Conservation (phyloP, 2,329 filamentous ascomycete species). For the Alternaria sp. region DNA sequence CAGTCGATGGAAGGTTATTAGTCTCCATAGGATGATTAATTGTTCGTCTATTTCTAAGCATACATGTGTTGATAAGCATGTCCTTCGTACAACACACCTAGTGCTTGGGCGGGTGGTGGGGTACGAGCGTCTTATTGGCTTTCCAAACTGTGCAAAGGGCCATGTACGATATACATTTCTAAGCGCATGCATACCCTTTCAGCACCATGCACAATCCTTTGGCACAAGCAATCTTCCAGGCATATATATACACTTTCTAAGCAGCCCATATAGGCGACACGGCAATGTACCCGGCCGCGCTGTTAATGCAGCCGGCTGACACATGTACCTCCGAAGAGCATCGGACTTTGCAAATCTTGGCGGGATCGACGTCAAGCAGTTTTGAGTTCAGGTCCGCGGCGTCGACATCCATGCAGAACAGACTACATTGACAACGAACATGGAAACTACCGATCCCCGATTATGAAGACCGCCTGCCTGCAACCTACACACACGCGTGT, state of each 20-base stretch:
- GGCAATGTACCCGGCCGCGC: constrained; percentile 4
- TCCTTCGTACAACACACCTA: background rate
- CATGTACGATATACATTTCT: background rate
- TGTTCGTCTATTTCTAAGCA: background rate
- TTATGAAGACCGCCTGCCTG: constrained; percentile 2
- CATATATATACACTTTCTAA: constrained; percentile 8
- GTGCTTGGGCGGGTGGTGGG: background rate
- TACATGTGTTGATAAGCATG: background rate
- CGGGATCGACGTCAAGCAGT: constrained; percentile 9
- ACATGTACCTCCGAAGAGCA: background rate
- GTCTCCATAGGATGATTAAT: background rate
- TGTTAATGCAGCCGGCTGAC: constrained; percentile 14
- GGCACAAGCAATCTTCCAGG: background rate
- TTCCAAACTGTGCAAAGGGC: background rate
- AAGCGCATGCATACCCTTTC: background rate
- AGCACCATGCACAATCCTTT: background rate
- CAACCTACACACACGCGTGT: constrained; percentile 2
- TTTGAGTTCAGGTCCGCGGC: constrained; percentile 1
- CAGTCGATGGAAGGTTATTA: too few relatives aligned
- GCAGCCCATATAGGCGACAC: constrained; percentile 15
- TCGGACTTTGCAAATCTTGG: constrained; percentile 14
- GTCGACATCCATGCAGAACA: constrained; percentile 1
- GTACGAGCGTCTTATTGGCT: background rate
- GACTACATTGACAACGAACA: background rate
- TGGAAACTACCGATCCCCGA: constrained; percentile 6